These are phyloP conservation scores for Trichoderma arundinaceum DNA, from an alignment of 2,329 filamentous ascomycete species.

Conservation along the genomic window DNA sequence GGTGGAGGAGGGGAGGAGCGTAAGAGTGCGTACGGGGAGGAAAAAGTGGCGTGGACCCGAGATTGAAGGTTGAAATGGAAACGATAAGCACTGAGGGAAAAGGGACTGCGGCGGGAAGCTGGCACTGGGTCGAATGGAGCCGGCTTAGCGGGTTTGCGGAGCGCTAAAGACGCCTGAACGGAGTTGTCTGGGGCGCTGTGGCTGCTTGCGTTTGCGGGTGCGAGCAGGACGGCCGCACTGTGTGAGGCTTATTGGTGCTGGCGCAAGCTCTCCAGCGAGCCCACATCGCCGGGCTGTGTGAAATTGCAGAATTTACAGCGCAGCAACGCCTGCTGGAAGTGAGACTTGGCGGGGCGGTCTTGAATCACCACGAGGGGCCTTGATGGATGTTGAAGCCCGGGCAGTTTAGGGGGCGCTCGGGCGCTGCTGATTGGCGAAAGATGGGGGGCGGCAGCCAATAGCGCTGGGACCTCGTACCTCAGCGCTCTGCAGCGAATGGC, in stretches of 20 bases:
- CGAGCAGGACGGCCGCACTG: not conserved
- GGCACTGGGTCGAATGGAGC: conserved; percentile 23
- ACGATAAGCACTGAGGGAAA: not conserved
- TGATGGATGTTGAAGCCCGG: not conserved
- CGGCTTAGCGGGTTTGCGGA: conserved; percentile 2
- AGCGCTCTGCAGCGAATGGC: conserved; percentile 8
- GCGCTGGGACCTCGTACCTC: not conserved
- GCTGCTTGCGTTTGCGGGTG: conserved; percentile 26
- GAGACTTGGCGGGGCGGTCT: not conserved
- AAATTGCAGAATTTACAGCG: conserved; percentile 2
- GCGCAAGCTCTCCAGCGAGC: not conserved
- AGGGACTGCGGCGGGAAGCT: not conserved
- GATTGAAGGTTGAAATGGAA: conserved; percentile 18
- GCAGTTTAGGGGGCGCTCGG: not conserved
- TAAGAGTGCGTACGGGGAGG: not conserved
- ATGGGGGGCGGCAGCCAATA: not conserved
- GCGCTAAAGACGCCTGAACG: conserved; percentile 18
- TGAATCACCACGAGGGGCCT: not conserved
- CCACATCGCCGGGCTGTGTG: not conserved
- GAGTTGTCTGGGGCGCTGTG: conserved; percentile 2
- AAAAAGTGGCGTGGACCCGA: conserved; percentile 28
- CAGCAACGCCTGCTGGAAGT: not conserved
- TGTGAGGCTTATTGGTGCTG: not conserved
- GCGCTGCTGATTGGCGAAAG: not conserved
- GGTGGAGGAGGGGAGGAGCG: conserved; percentile 11